Conservation (phyloP, 169 alveolate species). For the Cryptosporidium bovis region DNA sequence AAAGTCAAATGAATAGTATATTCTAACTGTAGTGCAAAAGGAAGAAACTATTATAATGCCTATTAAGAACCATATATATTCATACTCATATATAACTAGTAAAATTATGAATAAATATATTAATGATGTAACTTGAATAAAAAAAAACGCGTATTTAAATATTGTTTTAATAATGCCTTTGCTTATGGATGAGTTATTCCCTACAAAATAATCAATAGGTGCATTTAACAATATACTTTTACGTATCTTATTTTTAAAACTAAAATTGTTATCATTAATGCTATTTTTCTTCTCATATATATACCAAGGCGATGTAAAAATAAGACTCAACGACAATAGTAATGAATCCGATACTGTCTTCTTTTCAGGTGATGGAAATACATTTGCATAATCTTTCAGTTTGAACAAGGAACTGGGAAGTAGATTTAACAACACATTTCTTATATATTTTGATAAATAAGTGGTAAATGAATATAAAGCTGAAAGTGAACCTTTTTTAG, state of each 20-base stretch:
- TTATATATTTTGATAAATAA: neutral
- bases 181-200: neutral
- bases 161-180: neutral
- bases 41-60: constrained; percentile 12
- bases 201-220: constrained; percentile 11
- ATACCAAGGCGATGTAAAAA: constrained; percentile 68
- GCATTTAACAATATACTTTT: constrained; percentile 29
- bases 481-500: too few species aligned
- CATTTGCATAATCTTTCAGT: constrained; percentile 31
- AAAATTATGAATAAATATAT: constrained; percentile 27
- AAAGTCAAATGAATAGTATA: constrained; percentile 32
- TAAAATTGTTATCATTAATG: neutral
- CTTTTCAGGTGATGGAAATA: constrained; percentile 37
- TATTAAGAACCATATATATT: constrained; percentile 42
- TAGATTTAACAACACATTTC: constrained; percentile 3
- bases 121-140: constrained; percentile 1
- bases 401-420: constrained; percentile 34
- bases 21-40: constrained; percentile 22
- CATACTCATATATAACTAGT: constrained; percentile 26
- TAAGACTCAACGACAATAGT: constrained; percentile 7
- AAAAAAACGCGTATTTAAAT: constrained; percentile 8
- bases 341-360: constrained; percentile 7
- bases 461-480: neutral
- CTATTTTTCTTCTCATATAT: constrained; percentile 19
- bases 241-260: neutral